phyloP scores from a whole-genome alignment of 2,329 filamentous ascomycete species.

The Hymenoscyphus repandus region DNA sequence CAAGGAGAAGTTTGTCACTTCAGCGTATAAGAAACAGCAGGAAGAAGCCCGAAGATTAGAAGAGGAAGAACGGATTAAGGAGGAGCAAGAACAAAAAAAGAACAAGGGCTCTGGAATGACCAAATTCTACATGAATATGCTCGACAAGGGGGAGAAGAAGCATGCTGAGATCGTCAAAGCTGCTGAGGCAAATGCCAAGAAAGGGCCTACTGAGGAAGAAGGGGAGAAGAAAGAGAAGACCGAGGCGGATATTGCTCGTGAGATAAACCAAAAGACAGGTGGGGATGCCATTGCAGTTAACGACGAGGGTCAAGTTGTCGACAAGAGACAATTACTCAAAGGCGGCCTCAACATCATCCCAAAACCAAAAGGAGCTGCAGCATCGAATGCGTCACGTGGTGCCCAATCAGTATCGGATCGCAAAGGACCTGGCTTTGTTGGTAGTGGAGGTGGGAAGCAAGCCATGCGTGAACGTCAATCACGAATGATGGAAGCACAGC shows the following conservation, averaged over 20 bases:
- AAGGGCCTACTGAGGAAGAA: slow-evolving; percentile 35
- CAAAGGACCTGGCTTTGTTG: slow-evolving; percentile 35
- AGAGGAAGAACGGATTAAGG: slow-evolving; percentile 62
- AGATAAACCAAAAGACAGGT: slow-evolving; percentile 57
- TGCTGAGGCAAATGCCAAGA: slow-evolving; percentile 49
- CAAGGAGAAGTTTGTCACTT: slow-evolving; percentile 83
- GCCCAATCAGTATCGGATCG: slow-evolving; percentile 19
- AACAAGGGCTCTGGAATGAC: slow-evolving; percentile 68
- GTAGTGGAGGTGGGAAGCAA: slow-evolving; percentile 48
- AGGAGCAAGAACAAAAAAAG: slow-evolving; percentile 60
- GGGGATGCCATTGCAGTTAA: slow-evolving; percentile 60
- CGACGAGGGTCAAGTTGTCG: slow-evolving; percentile 77
- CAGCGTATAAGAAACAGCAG: slow-evolving; percentile 76
- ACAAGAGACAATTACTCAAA: slow-evolving; percentile 73
- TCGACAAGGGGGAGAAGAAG: slow-evolving; percentile 64
- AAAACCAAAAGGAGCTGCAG: slow-evolving; percentile 49
- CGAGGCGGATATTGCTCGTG: slow-evolving; percentile 59
- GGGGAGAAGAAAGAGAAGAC: slow-evolving; percentile 42
- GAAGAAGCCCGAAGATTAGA: slow-evolving; percentile 67
- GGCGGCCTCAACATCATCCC: slow-evolving; percentile 70
- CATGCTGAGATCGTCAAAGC: slow-evolving; percentile 67
- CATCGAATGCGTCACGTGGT: slow-evolving; percentile 13
- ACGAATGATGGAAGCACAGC: slow-evolving; percentile 72
- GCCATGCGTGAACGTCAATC: slow-evolving; percentile 72
- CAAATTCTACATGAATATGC: slow-evolving; percentile 70